phyloP scores from a whole-genome alignment of 371 early-diverging fungal species.

The Mortierella sp. region DNA sequence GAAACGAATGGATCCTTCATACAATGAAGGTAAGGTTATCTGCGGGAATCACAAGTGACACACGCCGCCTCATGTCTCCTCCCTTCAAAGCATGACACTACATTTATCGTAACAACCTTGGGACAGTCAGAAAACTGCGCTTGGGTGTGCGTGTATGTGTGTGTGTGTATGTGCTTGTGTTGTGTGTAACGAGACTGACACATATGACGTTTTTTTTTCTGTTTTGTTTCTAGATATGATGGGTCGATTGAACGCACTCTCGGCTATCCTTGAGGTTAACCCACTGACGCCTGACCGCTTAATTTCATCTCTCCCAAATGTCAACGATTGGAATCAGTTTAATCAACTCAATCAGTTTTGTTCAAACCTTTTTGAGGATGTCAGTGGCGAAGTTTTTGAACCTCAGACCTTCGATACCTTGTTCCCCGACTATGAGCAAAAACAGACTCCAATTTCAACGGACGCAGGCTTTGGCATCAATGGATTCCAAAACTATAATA shows the following conservation, averaged over 20 bases:
- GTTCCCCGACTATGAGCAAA: conserved; percentile 48
- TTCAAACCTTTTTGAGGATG: conserved; percentile 46
- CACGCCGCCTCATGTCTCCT: conserved; percentile 16
- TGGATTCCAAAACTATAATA: conserved; percentile 14
- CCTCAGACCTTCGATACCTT: conserved; percentile 37
- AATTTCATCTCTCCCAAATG: conserved; percentile 57
- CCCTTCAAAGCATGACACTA: neutral
- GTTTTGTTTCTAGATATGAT: conserved; percentile 62
- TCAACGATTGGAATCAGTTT: conserved; percentile 66
- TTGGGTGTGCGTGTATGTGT: too few species aligned
- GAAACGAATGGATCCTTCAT: conserved; percentile 58
- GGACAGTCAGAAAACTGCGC: neutral
- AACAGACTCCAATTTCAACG: conserved; percentile 32
- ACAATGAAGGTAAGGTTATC: conserved; percentile 60
- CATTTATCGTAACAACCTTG: neutral
- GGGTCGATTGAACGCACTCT: conserved; percentile 61
- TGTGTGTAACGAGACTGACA: conserved; percentile 19
- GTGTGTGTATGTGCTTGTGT: too few species aligned
- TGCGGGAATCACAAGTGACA: neutral
- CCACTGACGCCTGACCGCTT: conserved; percentile 57
- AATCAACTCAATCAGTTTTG: conserved; percentile 52
- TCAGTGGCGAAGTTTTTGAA: conserved; percentile 50
- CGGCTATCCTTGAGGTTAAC: conserved; percentile 45
- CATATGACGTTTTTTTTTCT: conserved; percentile 2
- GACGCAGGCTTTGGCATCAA: conserved; percentile 17